phyloP scores from a whole-genome alignment of 805 yeast species.

The Metschnikowia cerradonensis region DNA sequence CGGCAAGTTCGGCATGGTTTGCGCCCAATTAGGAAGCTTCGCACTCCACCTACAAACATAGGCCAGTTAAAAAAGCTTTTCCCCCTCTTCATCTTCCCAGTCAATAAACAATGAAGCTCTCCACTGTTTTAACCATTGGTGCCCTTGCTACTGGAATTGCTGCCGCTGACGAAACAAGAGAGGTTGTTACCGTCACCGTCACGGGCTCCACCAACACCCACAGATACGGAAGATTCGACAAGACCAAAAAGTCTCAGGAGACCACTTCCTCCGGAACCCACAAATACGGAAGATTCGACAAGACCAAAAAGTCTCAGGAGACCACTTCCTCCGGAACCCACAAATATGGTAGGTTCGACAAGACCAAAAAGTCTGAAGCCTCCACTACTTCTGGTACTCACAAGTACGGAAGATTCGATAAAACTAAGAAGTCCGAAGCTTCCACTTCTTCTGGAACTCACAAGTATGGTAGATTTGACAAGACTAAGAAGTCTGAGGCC shows the following conservation, averaged over 20 bases:
- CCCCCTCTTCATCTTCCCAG: background rate
- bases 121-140: conserved; percentile 15
- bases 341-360: conserved; percentile 54
- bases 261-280: conserved; percentile 17
- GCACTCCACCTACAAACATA: conserved; percentile 16
- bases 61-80: conserved; percentile 3
- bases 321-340: conserved; percentile 35
- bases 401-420: conserved; percentile 24
- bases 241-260: conserved; percentile 16
- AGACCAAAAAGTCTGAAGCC: conserved; percentile 31
- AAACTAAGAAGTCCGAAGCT: conserved; percentile 14
- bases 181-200: conserved; percentile 17
- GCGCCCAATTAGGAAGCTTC: conserved; percentile 17
- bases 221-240: conserved; percentile 22
- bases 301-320: conserved; percentile 14
- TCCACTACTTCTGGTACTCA: conserved; percentile 25
- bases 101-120: conserved; percentile 14
- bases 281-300: conserved; percentile 19
- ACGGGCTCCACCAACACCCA: conserved; percentile 20
- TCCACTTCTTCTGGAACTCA: conserved; percentile 24
- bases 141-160: conserved; percentile 16
- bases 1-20: conserved; percentile 14
- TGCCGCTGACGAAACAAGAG: conserved; percentile 14
- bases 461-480: conserved; percentile 30
- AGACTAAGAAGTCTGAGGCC: conserved; percentile 32